phyloP scores from a whole-genome alignment of 2,329 filamentous ascomycete species.

The Fusarium subtropicale region DNA sequence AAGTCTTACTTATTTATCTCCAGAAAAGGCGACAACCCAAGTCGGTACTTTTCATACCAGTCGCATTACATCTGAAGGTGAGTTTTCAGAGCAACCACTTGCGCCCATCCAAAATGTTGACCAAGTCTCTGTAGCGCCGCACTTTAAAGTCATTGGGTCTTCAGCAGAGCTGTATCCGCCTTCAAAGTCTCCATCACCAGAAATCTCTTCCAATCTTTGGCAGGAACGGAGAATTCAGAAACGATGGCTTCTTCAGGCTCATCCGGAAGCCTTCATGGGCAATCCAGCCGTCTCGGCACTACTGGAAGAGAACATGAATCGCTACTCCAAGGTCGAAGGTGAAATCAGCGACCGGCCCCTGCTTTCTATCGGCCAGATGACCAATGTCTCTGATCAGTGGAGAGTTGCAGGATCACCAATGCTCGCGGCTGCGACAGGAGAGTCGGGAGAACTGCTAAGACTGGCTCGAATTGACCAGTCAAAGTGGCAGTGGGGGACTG shows the following conservation, averaged over 20 bases:
- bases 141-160: slow-evolving; percentile 50
- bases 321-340: slow-evolving; percentile 47
- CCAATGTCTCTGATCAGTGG: slow-evolving; percentile 53
- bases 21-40: slow-evolving; percentile 37
- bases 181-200: slow-evolving; percentile 45
- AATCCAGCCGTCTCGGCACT: slow-evolving; percentile 49
- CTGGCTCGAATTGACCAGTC: slow-evolving; percentile 64
- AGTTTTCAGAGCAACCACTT: slow-evolving; percentile 32
- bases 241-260: slow-evolving; percentile 62
- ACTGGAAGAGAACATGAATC: slow-evolving; percentile 54
- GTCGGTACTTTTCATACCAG: slow-evolving; percentile 50
- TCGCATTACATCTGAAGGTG: slow-evolving; percentile 46
- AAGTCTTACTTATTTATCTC: slow-evolving; percentile 49
- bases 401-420: slow-evolving; percentile 49
- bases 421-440: slow-evolving; percentile 65
- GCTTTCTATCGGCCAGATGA: slow-evolving; percentile 68
- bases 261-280: slow-evolving; percentile 63
- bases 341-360: slow-evolving; percentile 49
- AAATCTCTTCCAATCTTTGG: slow-evolving; percentile 46
- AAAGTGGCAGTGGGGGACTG: slow-evolving; percentile 65
- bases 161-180: slow-evolving; percentile 52
- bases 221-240: slow-evolving; percentile 53
- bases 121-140: slow-evolving; percentile 43
- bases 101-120: slow-evolving; percentile 13
- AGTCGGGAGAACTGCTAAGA: slow-evolving; percentile 68